Evolutionary conservation across 164 flowering plant genomes (phyloP).

Genomic region (Amborella trichopoda): DNA sequence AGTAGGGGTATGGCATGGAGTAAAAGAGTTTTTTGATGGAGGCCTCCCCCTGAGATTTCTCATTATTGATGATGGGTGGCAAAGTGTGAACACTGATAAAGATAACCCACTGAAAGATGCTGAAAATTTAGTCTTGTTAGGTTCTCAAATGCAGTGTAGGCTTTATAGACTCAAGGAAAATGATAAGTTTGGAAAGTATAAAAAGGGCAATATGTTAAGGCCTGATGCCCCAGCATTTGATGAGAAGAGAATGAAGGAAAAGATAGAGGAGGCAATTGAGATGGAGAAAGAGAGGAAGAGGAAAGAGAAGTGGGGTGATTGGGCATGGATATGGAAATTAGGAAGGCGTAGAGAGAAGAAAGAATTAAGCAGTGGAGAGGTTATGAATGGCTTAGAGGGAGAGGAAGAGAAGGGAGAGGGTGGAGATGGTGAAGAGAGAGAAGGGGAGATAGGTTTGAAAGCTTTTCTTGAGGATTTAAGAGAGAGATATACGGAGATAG

Average conservation of each 20-base stretch:
- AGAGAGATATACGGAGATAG: not conserved
- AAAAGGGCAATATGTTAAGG: not conserved
- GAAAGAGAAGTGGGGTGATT: not conserved
- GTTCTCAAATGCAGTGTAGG: conserved; percentile 54
- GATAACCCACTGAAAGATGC: conserved; percentile 19
- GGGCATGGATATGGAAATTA: not conserved
- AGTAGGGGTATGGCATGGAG: conserved; percentile 30
- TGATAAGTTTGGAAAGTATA: conserved; percentile 31
- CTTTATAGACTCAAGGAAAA: conserved; percentile 30
- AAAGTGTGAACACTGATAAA: conserved; percentile 44
- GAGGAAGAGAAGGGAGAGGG: not conserved
- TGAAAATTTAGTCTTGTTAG: conserved; percentile 29
- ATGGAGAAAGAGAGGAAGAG: not conserved
- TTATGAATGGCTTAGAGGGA: not conserved
- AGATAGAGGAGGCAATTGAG: not conserved
- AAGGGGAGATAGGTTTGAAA: not conserved
- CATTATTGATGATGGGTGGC: conserved; percentile 49
- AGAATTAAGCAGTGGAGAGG: not conserved
- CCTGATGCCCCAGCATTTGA: conserved; percentile 1
- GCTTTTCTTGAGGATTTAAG: not conserved
- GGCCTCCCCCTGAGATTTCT: conserved; percentile 39
- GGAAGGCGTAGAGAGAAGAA: not conserved
- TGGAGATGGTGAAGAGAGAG: not conserved
- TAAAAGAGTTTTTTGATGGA: conserved; percentile 24
- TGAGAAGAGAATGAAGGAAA: not conserved